Evolutionary conservation across 179 eudicot species (phyloP), one percentile per base, ranked within the genome.

Genomic region (Spinacia oleracea): DNA sequence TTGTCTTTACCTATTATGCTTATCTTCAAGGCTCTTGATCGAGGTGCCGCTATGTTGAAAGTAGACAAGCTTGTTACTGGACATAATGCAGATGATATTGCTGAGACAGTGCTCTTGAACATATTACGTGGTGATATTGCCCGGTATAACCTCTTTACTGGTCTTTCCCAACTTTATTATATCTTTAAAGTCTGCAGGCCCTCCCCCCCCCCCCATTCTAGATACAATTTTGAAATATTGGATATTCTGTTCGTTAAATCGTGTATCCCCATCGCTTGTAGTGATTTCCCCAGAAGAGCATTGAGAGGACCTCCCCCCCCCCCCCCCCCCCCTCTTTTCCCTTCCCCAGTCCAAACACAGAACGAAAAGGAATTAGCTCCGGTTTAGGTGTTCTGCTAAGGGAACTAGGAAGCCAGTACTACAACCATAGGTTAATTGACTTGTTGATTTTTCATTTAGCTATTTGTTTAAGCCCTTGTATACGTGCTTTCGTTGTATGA

Each of bases 111-210:
- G 59, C 90, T 95, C 72, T 81, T 95, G 74, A 95, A 95, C 89
- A 95, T 95, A 83, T 86, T 95, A 77, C 88, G 98, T 71, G 98
- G 98, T 83, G 98, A 95, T 80, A 93, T 93, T 90, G 98, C 98
- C 51, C 90, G 98, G 98, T 95, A 84, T 81, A 60, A 72, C 29
- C 76, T 55, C 50, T 62, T 70, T 11, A 29, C 45, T 45, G 43
- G 16, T 76, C 65, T 69, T 58, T 65, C 21, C 59, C 68, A 42
- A 23, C 35, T n/a, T 21, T 21, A 67, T 67, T 27, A 15, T 23
- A 6, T 59, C 55, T 27, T 45, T 4, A 5, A 1, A 9, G 7
- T 23, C 31, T 7, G 5, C 0, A 4, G 6, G 9, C 15, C 32
- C 56, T 25, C 69, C n/a, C 32, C 62, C 59, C 21, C 18, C 55